Base-by-base conservation (phyloP, 1,284 basidiomycete genomes). In the Heterobasidion irregulare region DNA sequence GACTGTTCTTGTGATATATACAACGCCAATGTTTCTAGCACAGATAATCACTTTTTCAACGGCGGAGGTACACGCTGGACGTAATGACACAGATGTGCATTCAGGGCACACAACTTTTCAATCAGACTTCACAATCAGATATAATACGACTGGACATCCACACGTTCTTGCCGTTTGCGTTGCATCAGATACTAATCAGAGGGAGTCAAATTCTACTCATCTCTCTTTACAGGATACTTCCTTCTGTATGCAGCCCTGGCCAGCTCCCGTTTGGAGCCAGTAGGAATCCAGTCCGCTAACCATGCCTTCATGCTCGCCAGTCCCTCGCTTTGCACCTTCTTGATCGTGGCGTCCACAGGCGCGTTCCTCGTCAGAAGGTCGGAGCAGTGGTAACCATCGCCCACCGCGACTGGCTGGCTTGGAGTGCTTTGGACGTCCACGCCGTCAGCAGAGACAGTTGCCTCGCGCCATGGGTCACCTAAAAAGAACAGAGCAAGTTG, bases 401-500 rank as follows among this genome's bases (percentile, higher is more conserved):
- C 70, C 9, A 79, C 65, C 10, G 70, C 74, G 55, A 87, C 81
- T 0, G 81, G 82, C 60, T 83, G 80, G 1, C 64, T 63, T 1
- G 72, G 53, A 2, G 81, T 84, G 63, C 77, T 85, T 12, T 63
- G 19, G 1, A 18, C 70, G 54, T 10, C n/a, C 38, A n/a, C 38
- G n/a, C 38, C 72, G 34, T 78, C 75, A 1, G 84, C 81, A 5
- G 85, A 86, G 13, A 86, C 70, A 0, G 86, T 87, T 7, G 79
- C 78, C 56, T 84, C 83, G 57, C 78, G 76, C 86, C 85, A 89
- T n/a, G 86, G 84, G 63, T 88, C 86, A 50, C 38, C 38, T 41
- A 41, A 26, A 6, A n/a, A 41, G 38, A 41, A 10, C 0, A n/a
- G n/a, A 41, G 4, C n/a, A 10, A 41, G 38, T 0, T 0, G n/a